Base-by-base conservation (phyloP, 208 protist genomes). In the Leishmania major region DNA sequence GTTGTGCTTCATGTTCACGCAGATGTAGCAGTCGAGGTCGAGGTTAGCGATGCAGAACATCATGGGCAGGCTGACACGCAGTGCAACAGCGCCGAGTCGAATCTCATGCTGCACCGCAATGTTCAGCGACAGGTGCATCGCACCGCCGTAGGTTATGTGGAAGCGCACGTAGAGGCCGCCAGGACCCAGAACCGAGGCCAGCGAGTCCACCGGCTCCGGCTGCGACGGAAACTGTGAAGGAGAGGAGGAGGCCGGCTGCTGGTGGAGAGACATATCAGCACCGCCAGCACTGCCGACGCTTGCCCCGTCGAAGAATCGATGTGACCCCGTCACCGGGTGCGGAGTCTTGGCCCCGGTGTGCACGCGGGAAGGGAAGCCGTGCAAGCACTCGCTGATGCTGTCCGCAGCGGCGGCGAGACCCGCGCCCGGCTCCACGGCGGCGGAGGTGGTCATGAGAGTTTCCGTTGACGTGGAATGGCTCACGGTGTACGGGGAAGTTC, bases 111-210 rank as follows among this genome's bases (percentile, higher is more conserved):
- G 90, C 78, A 95, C 80, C 3, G 89, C 85, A 5, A 81, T 87
- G 57, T 84, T 86, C 6, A 93, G 57, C 10, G 89, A 88, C 3
- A 97, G 51, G 31, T 88, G 84, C 84, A 97, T 81, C 31, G 89
- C 75, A 7, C 94, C 94, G 53, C 94, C 94, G 77, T 97, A 97
- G 40, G 94, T 97, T 10, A 95, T 77, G 85, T 97, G 94, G 5
- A 97, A 83, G 47, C 89, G 88, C 3, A 97, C 60, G 77, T 91
- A 90, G 53, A 97, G 82, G 17, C 94, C 94, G 47, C 84, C 81
- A 13, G 81, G 77, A 2, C 94, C 94, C 5, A 95, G 49, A 51
- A 92, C 84, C 0, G 87, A 78, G 2, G 90, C 85, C 15, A 97
- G 78, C 17, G 79, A 37, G 79, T 96, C 87, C 10, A 72, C 53